Evolutionary conservation across 345 rosid species (phyloP).

Genomic region (Jatropha curcas): DNA sequence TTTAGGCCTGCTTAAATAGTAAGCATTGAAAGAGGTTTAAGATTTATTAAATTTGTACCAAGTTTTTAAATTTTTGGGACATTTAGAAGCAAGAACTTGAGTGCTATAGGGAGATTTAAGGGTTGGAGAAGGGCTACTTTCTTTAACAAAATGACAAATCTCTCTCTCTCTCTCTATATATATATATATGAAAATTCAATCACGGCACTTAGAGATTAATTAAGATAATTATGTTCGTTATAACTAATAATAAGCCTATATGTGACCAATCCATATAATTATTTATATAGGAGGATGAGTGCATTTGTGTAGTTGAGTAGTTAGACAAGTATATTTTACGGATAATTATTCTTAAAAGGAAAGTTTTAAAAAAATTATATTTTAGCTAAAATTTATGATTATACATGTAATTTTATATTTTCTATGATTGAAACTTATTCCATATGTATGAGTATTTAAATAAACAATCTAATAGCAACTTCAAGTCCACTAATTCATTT

Average conservation of each 20-base stretch:
- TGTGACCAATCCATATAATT: not conserved
- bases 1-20: constrained; percentile 8
- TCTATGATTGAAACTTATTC: too few species aligned
- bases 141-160: constrained; percentile 3
- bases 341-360: too few species aligned
- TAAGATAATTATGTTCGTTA: constrained; percentile 1
- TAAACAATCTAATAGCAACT: too few species aligned
- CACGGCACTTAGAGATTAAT: not conserved
- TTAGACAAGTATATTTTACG: not conserved
- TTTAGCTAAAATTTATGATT: too few species aligned
- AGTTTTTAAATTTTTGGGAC: too few species aligned
- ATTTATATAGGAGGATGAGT: not conserved
- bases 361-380: too few species aligned
- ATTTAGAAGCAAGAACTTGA: not conserved
- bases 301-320: not conserved
- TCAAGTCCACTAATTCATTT: too few species aligned
- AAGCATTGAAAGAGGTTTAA: not conserved
- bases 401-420: too few species aligned
- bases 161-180: too few species aligned
- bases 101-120: not conserved
- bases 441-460: too few species aligned
- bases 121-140: constrained; percentile 2
- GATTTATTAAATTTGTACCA: too few species aligned
- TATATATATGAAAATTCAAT: not conserved
- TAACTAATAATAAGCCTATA: not conserved